These are phyloP conservation scores for Kwoniella shandongensis DNA, from an alignment of 768 basidiomycete species.

Conservation along the genomic window DNA sequence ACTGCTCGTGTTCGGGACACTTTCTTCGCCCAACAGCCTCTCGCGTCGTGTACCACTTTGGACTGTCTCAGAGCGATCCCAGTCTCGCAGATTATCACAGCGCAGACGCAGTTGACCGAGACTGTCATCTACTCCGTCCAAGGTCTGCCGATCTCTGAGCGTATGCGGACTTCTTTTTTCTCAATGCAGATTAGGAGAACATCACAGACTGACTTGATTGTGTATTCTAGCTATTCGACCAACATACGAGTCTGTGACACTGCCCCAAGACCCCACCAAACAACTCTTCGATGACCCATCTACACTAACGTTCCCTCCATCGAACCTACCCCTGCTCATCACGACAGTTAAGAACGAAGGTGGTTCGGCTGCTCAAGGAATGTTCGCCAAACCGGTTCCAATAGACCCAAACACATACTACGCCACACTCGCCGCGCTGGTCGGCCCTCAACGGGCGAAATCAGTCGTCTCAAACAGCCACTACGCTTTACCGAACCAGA, in stretches of 20 bases:
- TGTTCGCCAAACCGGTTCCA: slow-evolving; percentile 45
- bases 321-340: slow-evolving; percentile 65
- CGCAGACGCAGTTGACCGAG: slow-evolving; percentile 53
- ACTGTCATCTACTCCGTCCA: slow-evolving; percentile 15
- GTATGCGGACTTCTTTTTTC: slow-evolving; percentile 19
- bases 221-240: slow-evolving; percentile 55
- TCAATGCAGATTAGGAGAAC: too few species aligned
- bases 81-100: slow-evolving; percentile 60
- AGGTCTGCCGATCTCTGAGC: slow-evolving; percentile 32
- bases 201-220: too few species aligned
- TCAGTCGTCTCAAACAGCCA: slow-evolving; percentile 8
- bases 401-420: slow-evolving; percentile 18
- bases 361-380: slow-evolving; percentile 59
- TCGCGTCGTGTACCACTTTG: slow-evolving; percentile 55
- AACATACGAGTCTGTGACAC: slow-evolving; percentile 59
- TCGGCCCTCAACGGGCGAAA: slow-evolving; percentile 26
- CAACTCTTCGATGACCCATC: slow-evolving; percentile 60
- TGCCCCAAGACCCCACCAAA: slow-evolving; percentile 60
- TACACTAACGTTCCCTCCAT: slow-evolving; percentile 57
- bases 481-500: slow-evolving; percentile 26
- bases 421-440: slow-evolving; percentile 14
- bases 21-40: slow-evolving; percentile 31
- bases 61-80: slow-evolving; percentile 61
- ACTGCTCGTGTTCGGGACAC: slow-evolving; percentile 61
- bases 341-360: slow-evolving; percentile 74